Percentiles rank a stretch among this genome's conserved stretches.
phyloP scores from a whole-genome alignment of 1,284 basidiomycete genomes.

The Apiotrichum mycotoxinovorans region DNA sequence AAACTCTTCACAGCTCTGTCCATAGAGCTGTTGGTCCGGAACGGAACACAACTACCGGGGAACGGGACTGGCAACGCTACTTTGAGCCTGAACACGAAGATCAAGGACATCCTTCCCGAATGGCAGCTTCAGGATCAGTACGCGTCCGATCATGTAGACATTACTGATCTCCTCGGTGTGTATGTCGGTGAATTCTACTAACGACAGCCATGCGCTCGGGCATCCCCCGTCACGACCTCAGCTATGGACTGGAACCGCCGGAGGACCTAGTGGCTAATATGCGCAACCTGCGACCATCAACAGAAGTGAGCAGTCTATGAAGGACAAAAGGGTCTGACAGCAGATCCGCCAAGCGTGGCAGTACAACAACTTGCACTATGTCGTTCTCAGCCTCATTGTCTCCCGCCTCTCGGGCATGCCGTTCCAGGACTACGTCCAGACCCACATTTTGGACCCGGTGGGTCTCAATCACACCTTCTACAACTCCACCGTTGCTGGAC shows the following conservation, averaged over 20 bases:
- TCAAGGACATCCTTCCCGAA: slow-evolving; percentile 49
- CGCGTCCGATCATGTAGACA: slow-evolving; percentile 44
- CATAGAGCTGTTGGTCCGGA: slow-evolving; percentile 50
- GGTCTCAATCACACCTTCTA: slow-evolving; percentile 30
- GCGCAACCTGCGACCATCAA: slow-evolving; percentile 27
- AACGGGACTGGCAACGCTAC: slow-evolving; percentile 26
- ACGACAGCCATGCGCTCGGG: slow-evolving; percentile 30
- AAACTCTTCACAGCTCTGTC: slow-evolving; percentile 52
- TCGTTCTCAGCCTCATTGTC: slow-evolving; percentile 26
- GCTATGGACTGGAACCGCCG: background rate
- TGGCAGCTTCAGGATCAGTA: slow-evolving; percentile 50
- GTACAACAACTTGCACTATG: slow-evolving; percentile 39
- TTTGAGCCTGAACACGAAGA: slow-evolving; percentile 50
- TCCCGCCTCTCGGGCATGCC: slow-evolving; percentile 24
- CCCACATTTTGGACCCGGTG: slow-evolving; percentile 34
- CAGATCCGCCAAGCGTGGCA: slow-evolving; percentile 31
- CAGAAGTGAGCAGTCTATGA: slow-evolving; percentile 12
- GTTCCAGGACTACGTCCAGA: slow-evolving; percentile 26
- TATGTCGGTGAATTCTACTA: background rate
- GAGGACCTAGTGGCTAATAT: slow-evolving; percentile 18
- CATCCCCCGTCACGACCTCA: slow-evolving; percentile 32
- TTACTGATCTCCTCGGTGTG: slow-evolving; percentile 49
- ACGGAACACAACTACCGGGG: slow-evolving; percentile 34
- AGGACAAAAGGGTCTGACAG: too few relatives aligned
- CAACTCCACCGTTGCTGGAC: slow-evolving; percentile 15